Conservation (phyloP, 331 rosid species). For the Pyrus hybrid region DNA sequence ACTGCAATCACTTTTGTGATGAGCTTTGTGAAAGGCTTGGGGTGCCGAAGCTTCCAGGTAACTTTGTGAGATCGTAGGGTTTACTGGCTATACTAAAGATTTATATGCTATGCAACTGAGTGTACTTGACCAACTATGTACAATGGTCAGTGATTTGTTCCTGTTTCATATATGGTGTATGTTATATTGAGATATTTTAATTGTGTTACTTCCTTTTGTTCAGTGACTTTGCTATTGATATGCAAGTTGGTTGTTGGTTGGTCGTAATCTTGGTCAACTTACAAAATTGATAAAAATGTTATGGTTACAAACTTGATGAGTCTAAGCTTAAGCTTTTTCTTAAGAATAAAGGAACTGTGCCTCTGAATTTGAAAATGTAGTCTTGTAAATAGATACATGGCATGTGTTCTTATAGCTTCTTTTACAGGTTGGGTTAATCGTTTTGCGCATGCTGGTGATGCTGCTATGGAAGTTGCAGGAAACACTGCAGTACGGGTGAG, state of each 20-base stretch:
- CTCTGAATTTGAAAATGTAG: not conserved
- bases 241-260: not conserved
- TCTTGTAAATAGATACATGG: not conserved
- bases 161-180: not conserved
- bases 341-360: not conserved
- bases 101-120: not conserved
- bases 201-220: not conserved
- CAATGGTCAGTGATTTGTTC: not conserved
- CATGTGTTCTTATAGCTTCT: constrained; percentile 17
- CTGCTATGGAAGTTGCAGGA: constrained; percentile 97
- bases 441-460: constrained; percentile 98
- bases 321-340: not conserved
- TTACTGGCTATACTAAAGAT: not conserved
- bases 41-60: constrained; percentile 95
- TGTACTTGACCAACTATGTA: not conserved
- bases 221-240: not conserved
- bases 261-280: not conserved
- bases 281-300: not conserved
- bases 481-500: constrained; percentile 83
- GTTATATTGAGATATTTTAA: not conserved
- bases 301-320: not conserved
- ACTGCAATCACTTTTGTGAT: constrained; percentile 98
- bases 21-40: constrained; percentile 83
- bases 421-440: constrained; percentile 97
- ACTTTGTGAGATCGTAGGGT: not conserved